These are phyloP conservation scores for Spirogloea muscicola DNA, from an alignment of 139 green algal species.

Conservation along the genomic window DNA sequence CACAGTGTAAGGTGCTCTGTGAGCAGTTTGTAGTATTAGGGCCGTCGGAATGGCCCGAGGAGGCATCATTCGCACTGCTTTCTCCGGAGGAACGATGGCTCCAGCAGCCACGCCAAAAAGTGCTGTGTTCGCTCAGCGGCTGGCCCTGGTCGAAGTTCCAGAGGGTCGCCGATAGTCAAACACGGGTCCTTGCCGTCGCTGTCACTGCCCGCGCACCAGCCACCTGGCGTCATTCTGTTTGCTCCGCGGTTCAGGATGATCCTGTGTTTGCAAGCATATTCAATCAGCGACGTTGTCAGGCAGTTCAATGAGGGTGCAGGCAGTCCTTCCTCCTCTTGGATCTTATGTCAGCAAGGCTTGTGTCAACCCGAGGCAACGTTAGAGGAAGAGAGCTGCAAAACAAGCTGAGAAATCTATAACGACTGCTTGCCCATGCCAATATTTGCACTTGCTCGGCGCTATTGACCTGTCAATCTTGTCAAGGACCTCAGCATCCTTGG, in stretches of 20 bases:
- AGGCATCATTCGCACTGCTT: too few relatives aligned
- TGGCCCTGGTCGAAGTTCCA: background rate
- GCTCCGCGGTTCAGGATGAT: background rate
- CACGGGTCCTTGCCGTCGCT: slow-evolving; percentile 5
- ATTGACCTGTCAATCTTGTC: slow-evolving; percentile 21
- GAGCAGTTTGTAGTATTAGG: too few relatives aligned
- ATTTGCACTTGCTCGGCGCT: background rate
- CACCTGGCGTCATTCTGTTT: slow-evolving; percentile 5
- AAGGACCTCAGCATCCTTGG: slow-evolving; percentile 7
- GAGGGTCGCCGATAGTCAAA: slow-evolving; percentile 2
- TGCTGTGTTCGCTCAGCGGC: slow-evolving; percentile 7
- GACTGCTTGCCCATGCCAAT: background rate
- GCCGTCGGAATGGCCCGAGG: too few relatives aligned
- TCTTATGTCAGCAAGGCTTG: background rate
- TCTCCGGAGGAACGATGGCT: too few relatives aligned
- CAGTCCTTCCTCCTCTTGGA: too few relatives aligned
- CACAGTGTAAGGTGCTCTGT: too few relatives aligned
- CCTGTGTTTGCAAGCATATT: background rate
- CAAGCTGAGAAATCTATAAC: slow-evolving; percentile 9
- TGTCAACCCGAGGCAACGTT: background rate
- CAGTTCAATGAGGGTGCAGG: too few relatives aligned
- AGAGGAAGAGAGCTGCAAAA: background rate
- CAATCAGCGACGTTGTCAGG: background rate
- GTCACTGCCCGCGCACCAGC: slow-evolving; percentile 2
- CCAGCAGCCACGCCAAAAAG: too few relatives aligned